Evolutionary conservation across 164 flowering plant species (phyloP), one percentile per base, ranked within the genome.

Genomic region (Magnolia changhungtana): DNA sequence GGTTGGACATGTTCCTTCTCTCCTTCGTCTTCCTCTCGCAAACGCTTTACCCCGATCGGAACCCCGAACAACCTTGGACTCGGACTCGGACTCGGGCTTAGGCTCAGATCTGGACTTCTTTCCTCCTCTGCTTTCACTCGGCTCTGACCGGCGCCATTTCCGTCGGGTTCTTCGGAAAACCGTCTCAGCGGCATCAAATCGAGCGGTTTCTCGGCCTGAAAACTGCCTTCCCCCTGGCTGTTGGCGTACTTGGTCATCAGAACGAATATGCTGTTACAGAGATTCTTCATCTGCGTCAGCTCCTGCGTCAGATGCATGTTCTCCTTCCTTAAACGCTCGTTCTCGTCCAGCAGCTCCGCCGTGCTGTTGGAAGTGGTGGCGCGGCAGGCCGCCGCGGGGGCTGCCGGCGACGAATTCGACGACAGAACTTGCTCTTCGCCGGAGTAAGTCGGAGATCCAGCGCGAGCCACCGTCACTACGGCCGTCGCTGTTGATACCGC

Each of bases 361-460:
- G 80, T 82, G 21, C 76, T 81, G 8, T 72, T 82, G 1, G 65
- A 74, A 7, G 65, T 67, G 1, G 79, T 58, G 67, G 76, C 67
- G 9, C 45, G 14, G 59, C 59, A 55, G 49, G 74, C 49, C 63
- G 72, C 23, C 0, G 74, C 59, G 8, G 74, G 37, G 21, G 69
- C 72, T 29, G 81, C 61, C 9, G 84, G 75, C 14, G 88, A 87
- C 7, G 88, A 78, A 59, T 70, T 84, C 13, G 92, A 87, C 7
- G 93, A 89, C 0, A 86, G 27, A 9, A 84, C 90, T 68, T 90
- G 97, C 70, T 94, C 98, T 3, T 91, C 97, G 27, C 88, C 88
- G 31, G 95, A 91, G 52, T 84, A 85, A 19, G 91, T 50, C 59
- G 94, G 90, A 3, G 91, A 86, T 63, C 85, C 75, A 49, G 74